A percentile compares a stretch with the other conserved stretches of the same genome.
Evolutionary conservation across 176 grass and related monocot genomes (phyloP).

Genomic region (Puya raimondii): DNA sequence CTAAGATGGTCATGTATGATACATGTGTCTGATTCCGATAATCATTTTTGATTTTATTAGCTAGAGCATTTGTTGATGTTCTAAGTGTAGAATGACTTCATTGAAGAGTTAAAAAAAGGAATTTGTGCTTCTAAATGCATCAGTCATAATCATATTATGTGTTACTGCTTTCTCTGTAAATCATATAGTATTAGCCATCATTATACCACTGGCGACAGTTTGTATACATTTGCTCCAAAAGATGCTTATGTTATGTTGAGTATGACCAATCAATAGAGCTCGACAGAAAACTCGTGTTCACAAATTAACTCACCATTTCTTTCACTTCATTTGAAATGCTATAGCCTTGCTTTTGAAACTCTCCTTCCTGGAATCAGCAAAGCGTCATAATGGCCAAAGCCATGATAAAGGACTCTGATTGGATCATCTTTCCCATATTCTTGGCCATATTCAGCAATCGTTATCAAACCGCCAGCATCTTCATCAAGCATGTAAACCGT

Average conservation of each 20-base stretch:
- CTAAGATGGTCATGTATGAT: too few relatives aligned
- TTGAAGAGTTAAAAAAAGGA: too few relatives aligned
- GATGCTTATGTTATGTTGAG: background rate
- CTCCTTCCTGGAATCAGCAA: constrained; percentile 41
- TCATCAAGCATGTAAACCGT: constrained; percentile 91
- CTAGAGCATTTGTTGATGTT: too few relatives aligned
- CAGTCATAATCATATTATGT: too few relatives aligned
- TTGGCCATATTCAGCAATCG: constrained; percentile 88
- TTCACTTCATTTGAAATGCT: background rate
- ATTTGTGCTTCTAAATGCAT: too few relatives aligned
- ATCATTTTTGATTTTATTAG: too few relatives aligned
- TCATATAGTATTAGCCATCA: too few relatives aligned
- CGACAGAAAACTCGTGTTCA: background rate
- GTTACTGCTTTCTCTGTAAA: too few relatives aligned
- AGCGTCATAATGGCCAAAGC: constrained; percentile 97
- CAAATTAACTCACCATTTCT: constrained; percentile 7
- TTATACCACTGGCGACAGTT: too few relatives aligned
- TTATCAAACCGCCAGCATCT: constrained; percentile 64
- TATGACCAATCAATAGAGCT: background rate
- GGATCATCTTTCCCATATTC: constrained; percentile 78
- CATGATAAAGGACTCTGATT: constrained; percentile 80
- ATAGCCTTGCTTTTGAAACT: constrained; percentile 27
- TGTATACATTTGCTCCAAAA: too few relatives aligned
- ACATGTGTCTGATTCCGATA: too few relatives aligned
- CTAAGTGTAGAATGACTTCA: too few relatives aligned